phyloP scores from a whole-genome alignment of 768 basidiomycete species.

The Paxillus involutus region DNA sequence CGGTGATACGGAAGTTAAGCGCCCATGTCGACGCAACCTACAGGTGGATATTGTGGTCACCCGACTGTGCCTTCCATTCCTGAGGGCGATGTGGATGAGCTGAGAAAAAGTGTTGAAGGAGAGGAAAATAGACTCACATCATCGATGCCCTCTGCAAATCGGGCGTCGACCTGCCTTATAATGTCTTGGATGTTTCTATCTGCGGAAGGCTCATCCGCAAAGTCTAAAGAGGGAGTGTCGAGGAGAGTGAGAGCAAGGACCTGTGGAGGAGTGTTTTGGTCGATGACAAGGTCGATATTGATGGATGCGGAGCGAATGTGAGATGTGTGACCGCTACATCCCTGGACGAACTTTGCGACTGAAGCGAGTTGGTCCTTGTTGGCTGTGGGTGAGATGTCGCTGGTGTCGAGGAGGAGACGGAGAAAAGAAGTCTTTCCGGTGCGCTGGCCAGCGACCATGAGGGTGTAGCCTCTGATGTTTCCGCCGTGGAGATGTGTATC shows the following conservation, averaged over 20 bases:
- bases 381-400: constrained; percentile 58
- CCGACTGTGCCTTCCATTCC: constrained; percentile 70
- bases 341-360: constrained; percentile 82
- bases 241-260: constrained; percentile 68
- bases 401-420: constrained; percentile 81
- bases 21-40: constrained; percentile 43
- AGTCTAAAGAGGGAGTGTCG: constrained; percentile 83
- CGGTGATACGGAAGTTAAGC: constrained; percentile 15
- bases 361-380: constrained; percentile 76
- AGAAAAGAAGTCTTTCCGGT: constrained; percentile 89
- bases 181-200: constrained; percentile 69
- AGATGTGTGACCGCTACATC: constrained; percentile 68
- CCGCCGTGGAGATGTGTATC: constrained; percentile 20
- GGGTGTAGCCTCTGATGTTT: constrained; percentile 47
- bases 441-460: constrained; percentile 81
- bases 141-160: constrained; percentile 72
- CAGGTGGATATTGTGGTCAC: constrained; percentile 83
- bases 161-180: constrained; percentile 67
- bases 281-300: constrained; percentile 64
- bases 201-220: constrained; percentile 59
- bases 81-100: constrained; percentile 32
- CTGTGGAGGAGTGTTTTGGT: constrained; percentile 43
- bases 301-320: constrained; percentile 69
- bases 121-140: constrained; percentile 56
- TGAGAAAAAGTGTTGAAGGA: constrained; percentile 18